Base-by-base conservation (phyloP, 306 rosid genomes). In the Bauhinia variegata region DNA sequence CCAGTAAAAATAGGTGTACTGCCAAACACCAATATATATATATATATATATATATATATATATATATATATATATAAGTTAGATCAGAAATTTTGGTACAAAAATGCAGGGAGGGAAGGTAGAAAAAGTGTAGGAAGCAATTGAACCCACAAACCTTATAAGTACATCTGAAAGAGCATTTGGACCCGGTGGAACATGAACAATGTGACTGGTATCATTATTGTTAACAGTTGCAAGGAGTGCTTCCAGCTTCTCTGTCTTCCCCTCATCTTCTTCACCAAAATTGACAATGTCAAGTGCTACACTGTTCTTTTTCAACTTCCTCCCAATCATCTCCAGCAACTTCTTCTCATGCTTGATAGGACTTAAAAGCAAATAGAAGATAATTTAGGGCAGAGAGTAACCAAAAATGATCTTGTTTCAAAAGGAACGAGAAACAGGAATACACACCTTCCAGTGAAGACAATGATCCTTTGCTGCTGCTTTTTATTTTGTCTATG, bases 1-100 rank as follows among this genome's bases (percentile, higher is more conserved):
- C 99, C 99, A 7, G 99, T 90, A 82, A 93, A 93, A 74, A 93
- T 86, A 50, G 99, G 99, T 36, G 97, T 88, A 66, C 99, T 93
- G 87, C 76, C 75, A 79, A n/a, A n/a, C n/a, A n/a, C n/a, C n/a
- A n/a, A n/a, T n/a, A n/a, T n/a, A n/a, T n/a, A n/a, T n/a, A n/a
- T n/a, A n/a, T n/a, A n/a, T n/a, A n/a, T n/a, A n/a, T n/a, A n/a
- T n/a, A n/a, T n/a, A n/a, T n/a, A n/a, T n/a, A n/a, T n/a, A n/a
- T n/a, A n/a, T n/a, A n/a, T n/a, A n/a, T n/a, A n/a, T n/a, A n/a
- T 39, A 30, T 38, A 47, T 6, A 62, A 37, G 30, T 63, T 56
- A 70, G 39, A 71, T 33, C 50, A 60, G 6, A 28, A 28, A 7
- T 36, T 54, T 37, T 66, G 37, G 18, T 11, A 19, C 37, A n/a